A percentile compares a stretch with the other conserved stretches of the same genome.
These are phyloP conservation scores for Vararia minispora DNA, from an alignment of 768 basidiomycete genomes.

Conservation along the genomic window DNA sequence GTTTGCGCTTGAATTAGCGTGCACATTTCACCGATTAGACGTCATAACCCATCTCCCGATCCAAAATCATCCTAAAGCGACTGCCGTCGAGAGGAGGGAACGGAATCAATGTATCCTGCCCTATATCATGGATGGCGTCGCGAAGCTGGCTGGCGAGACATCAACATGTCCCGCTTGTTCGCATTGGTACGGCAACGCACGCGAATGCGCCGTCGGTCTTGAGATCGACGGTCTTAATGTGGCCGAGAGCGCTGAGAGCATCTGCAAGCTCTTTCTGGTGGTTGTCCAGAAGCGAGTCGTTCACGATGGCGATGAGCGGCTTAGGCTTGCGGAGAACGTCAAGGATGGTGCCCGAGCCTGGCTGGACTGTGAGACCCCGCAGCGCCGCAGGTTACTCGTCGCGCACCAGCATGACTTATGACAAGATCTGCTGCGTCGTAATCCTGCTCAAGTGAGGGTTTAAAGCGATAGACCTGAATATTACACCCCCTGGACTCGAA, in stretches of 20 bases:
- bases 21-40: no score
- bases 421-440: conserved; percentile 64
- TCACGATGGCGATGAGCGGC: conserved; percentile 81
- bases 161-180: neutral
- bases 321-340: conserved; percentile 70
- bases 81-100: conserved; percentile 64
- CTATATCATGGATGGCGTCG: conserved; percentile 39
- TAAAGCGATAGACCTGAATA: conserved; percentile 66
- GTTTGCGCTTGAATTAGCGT: no score
- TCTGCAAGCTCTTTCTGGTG: conserved; percentile 87
- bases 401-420: conserved; percentile 87
- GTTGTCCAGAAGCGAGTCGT: conserved; percentile 79
- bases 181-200: no score
- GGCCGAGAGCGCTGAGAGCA: conserved; percentile 44
- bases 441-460: conserved; percentile 55
- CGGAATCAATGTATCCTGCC: conserved; percentile 31
- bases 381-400: conserved; percentile 1
- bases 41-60: conserved; percentile 80
- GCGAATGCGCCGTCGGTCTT: no score
- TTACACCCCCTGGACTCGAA: conserved; percentile 29
- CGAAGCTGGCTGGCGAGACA: conserved; percentile 48
- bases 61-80: conserved; percentile 55
- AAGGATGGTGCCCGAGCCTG: conserved; percentile 92
- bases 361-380: neutral
- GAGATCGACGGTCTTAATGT: conserved; percentile 49